These are phyloP conservation scores for Lactarius pseudohatsudake DNA, from an alignment of 768 basidiomycete species.

Conservation along the genomic window DNA sequence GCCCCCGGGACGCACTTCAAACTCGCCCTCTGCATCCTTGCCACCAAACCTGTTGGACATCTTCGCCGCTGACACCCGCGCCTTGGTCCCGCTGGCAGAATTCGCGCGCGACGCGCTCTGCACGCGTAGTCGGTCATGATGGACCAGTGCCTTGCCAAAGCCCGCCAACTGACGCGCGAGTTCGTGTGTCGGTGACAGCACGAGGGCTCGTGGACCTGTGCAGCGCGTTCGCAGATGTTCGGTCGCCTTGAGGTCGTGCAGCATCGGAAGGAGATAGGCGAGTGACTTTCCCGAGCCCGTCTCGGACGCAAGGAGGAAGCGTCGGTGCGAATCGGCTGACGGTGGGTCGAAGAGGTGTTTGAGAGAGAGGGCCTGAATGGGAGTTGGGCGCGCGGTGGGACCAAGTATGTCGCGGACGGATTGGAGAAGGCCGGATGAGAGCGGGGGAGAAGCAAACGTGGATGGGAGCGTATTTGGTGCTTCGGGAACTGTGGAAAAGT, in stretches of 20 bases:
- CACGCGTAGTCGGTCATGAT: conserved; percentile 75
- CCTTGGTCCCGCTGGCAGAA: conserved; percentile 27
- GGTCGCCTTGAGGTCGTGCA: conserved; percentile 71
- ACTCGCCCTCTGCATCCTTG: conserved; percentile 31
- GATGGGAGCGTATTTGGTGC: conserved; percentile 36
- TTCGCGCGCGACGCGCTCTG: conserved; percentile 68
- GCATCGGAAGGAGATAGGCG: conserved; percentile 82
- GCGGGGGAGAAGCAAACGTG: conserved; percentile 63
- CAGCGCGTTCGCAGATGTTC: conserved; percentile 42
- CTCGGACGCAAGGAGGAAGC: conserved; percentile 78
- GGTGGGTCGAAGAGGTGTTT: conserved; percentile 54
- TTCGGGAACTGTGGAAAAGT: conserved; percentile 34
- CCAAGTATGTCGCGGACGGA: conserved; percentile 62
- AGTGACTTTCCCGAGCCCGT: conserved; percentile 92
- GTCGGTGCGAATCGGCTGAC: conserved; percentile 41
- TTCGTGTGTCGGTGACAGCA: conserved; percentile 89
- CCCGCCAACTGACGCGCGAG: conserved; percentile 75
- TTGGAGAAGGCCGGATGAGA: conserved; percentile 62
- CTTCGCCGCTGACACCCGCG: conserved; percentile 44
- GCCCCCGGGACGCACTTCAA: conserved; percentile 28
- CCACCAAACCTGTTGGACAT: conserved; percentile 41
- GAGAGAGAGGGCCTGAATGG: conserved; percentile 75
- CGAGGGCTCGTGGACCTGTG: conserved; percentile 63
- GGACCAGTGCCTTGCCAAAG: conserved; percentile 73
- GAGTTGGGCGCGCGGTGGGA: conserved; percentile 56